phyloP scores from a whole-genome alignment of 176 grass and related monocot genomes.

The Dactylis glomerata region DNA sequence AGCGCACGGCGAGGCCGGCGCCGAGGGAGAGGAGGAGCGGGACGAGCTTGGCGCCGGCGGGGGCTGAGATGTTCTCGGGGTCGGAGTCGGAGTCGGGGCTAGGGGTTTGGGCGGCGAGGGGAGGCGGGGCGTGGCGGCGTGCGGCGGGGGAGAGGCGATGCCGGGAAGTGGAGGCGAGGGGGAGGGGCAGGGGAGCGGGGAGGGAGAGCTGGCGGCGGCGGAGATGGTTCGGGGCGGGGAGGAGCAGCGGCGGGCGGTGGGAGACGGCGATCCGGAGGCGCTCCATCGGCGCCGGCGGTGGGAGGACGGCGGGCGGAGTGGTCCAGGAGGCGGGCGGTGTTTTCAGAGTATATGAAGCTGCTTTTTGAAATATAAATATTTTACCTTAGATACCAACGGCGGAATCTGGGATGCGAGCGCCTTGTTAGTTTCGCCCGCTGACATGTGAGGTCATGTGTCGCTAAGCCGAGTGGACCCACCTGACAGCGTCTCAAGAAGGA shows the following conservation, averaged over 20 bases:
- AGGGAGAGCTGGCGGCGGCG: conserved; percentile 9
- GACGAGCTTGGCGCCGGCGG: conserved; percentile 48
- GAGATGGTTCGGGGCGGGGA: neutral
- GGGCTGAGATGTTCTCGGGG: neutral
- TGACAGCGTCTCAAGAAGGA: neutral
- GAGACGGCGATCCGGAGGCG: conserved; percentile 31
- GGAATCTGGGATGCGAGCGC: neutral
- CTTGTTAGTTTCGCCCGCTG: neutral
- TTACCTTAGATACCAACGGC: conserved; percentile 26
- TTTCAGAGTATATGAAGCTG: neutral
- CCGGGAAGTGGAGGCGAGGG: neutral
- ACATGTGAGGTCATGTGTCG: neutral
- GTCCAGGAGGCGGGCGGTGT: neutral
- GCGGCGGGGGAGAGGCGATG: conserved; percentile 8
- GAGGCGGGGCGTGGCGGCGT: conserved; percentile 22
- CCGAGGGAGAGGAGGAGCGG: conserved; percentile 61
- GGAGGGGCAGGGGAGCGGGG: neutral
- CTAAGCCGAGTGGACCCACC: neutral
- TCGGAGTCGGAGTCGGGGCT: neutral
- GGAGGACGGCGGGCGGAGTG: neutral
- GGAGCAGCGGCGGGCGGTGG: conserved; percentile 28
- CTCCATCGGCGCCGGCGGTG: conserved; percentile 44
- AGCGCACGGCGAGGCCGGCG: conserved; percentile 67
- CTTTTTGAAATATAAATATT: neutral
- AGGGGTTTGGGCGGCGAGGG: conserved; percentile 23